phyloP scores from a whole-genome alignment of 225 moss, liverwort and hornwort genomes.

The Lunularia cruciata region DNA sequence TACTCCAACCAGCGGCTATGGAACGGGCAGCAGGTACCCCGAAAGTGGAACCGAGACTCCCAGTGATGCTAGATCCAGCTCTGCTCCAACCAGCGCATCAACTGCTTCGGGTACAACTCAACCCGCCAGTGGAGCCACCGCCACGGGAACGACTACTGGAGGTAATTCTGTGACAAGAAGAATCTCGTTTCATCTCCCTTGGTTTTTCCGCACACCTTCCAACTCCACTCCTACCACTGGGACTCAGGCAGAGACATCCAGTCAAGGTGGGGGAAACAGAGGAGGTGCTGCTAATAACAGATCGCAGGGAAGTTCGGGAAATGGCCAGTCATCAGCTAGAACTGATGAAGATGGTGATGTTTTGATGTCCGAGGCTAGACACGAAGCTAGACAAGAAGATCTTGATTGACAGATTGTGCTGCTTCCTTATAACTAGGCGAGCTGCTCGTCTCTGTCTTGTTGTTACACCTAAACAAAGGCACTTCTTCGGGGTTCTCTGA shows the following conservation, averaged over 20 bases:
- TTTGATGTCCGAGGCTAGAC: slow-evolving; percentile 50
- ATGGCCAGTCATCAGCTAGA: slow-evolving; percentile 33
- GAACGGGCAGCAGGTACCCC: slow-evolving; percentile 32
- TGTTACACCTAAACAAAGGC: slow-evolving; percentile 15
- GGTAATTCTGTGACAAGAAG: slow-evolving; percentile 59
- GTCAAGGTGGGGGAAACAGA: slow-evolving; percentile 51
- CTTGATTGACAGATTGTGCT: slow-evolving; percentile 39
- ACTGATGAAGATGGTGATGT: slow-evolving; percentile 61
- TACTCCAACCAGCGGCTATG: slow-evolving; percentile 50
- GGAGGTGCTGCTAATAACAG: slow-evolving; percentile 36
- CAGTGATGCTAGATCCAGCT: slow-evolving; percentile 63
- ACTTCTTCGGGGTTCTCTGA: slow-evolving; percentile 23
- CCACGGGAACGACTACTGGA: slow-evolving; percentile 16
- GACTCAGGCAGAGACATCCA: slow-evolving; percentile 61
- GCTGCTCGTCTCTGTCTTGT: slow-evolving; percentile 18
- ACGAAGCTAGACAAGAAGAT: slow-evolving; percentile 59
- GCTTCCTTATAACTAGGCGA: slow-evolving; percentile 12
- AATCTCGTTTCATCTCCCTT: slow-evolving; percentile 79
- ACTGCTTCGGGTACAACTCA: slow-evolving; percentile 34
- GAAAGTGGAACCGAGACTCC: slow-evolving; percentile 43
- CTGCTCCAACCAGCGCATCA: slow-evolving; percentile 35
- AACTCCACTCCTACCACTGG: slow-evolving; percentile 45
- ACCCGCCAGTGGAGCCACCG: slow-evolving; percentile 39
- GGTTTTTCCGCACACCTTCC: slow-evolving; percentile 63
- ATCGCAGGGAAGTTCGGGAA: slow-evolving; percentile 45